Evolutionary conservation across 1,284 basidiomycete species (phyloP), one percentile per base, ranked within the genome.

Genomic region (Cutaneotrichosporon cavernicola): DNA sequence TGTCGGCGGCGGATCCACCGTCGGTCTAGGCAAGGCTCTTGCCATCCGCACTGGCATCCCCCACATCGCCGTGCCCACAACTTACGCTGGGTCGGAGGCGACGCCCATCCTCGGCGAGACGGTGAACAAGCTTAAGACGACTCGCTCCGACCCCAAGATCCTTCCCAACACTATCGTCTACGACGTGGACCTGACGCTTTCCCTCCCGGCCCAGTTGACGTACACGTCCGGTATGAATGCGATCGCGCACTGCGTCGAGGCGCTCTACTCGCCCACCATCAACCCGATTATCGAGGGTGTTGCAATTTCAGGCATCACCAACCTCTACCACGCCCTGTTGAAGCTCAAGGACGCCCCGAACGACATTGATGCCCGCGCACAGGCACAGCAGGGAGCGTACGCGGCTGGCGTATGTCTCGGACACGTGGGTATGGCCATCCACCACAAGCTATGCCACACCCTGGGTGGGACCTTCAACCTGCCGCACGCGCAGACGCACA

Each of bases 401-500:
- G 75, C 78, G 0, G 82, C 83, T 56, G 82, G 79, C 10, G 76
- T 77, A 0, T 82, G 80, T 59, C 70, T 82, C 22, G 83, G 81
- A 18, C 70, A 77, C 4, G 81, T 82, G 13, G 77, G 78, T 31
- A 82, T 84, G 80, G 77, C 76, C n/a, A 68, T 84, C 13, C 83
- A 84, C 65, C 83, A 84, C 70, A 84, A 84, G 70, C 74, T 83
- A n/a, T 82, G 81, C 68, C 82, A 83, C 67, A 79, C 79, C n/a
- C 77, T 83, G 38, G 58, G 72, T 34, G 83, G 83, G 10, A 78
- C 78, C 16, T 83, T 84, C 67, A 78, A 80, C 64, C 80, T 84
- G 60, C 82, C 83, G 11, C 83, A 84, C 65, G 77, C 82, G 14
- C 82, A 84, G 65, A 83, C 82, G 2, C 83, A 84, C 66, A 83